Evolutionary conservation across 371 early-diverging fungal species (phyloP), one percentile per base, ranked within the genome.

Genomic region (Mucor ambiguus): DNA sequence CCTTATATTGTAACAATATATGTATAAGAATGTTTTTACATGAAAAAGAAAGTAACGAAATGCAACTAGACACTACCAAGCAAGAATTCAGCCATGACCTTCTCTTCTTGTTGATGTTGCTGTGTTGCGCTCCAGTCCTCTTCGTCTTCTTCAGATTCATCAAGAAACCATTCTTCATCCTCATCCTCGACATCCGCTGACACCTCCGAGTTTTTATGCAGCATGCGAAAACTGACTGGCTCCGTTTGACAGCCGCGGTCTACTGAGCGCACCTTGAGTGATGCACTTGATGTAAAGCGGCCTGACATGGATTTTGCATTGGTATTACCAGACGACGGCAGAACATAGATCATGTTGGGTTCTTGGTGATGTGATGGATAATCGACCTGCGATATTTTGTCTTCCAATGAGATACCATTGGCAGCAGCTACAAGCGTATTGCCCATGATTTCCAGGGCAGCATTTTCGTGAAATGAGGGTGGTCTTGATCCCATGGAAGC

Each of bases 401-500:
- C 56, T 30, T 56, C 33, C 56, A 56, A 33, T 18, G 55, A 60
- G 46, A 62, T 44, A 12, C 52, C 54, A 44, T 52, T 52, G 33
- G 61, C 32, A 54, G 63, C 26, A 33, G 49, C 52, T 11, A 49
- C 24, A 18, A 62, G 28, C 54, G 49, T 52, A 28, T 52, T 60
- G 14, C 54, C 69, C 16, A 58, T 64, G 33, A 49, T 30, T 28
- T 59, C 58, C 10, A 60, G 28, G 14, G 28, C 41, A 20, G 48
- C 62, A 16, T 28, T 30, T 35, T 71, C 72, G 22, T 67, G 67
- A 28, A 71, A 71, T 0, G 67, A 66, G n/a, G 64, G 64, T 12
- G 68, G 63, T 60, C 68, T 55, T 35, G 64, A 66, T 43, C 72
- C 72, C 67, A 67, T 63, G 6, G 71, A 71, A 0, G 69, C 63